A percentile compares a stretch with the other conserved stretches of the same genome.
phyloP scores from a whole-genome alignment of 768 basidiomycete species.

The Hydnomerulius pinastri region DNA sequence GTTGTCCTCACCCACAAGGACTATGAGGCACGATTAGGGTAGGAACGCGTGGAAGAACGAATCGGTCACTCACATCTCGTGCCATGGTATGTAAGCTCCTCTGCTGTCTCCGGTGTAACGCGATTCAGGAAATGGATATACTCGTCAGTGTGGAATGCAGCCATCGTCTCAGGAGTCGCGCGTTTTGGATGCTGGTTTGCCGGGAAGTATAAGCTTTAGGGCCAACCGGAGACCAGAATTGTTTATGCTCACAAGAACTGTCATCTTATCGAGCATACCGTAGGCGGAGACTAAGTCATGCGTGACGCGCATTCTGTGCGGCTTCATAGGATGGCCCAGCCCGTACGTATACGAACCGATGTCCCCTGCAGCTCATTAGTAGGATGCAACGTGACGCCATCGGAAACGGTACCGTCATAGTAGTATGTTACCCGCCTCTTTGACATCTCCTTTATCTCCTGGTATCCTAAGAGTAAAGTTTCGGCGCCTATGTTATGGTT shows the following conservation, averaged over 20 bases:
- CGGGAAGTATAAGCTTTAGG: neutral
- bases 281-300: conserved; percentile 92
- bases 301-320: conserved; percentile 90
- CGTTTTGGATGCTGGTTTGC: conserved; percentile 64
- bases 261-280: conserved; percentile 92
- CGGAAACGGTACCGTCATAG: conserved; percentile 61
- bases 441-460: conserved; percentile 49
- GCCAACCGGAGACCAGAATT: neutral
- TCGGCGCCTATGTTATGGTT: neutral
- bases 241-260: conserved; percentile 64
- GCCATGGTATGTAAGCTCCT: conserved; percentile 82
- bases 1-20: conserved; percentile 86
- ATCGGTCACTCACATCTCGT: conserved; percentile 67
- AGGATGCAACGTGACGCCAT: neutral
- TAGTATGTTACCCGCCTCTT: conserved; percentile 78
- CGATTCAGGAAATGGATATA: conserved; percentile 89
- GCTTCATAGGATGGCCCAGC: conserved; percentile 93
- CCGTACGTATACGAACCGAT: conserved; percentile 81
- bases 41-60: neutral
- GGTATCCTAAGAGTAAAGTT: neutral
- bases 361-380: conserved; percentile 49
- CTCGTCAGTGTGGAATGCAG: conserved; percentile 98
- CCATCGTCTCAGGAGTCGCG: conserved; percentile 76
- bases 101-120: conserved; percentile 90
- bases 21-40: conserved; percentile 26